Conservation (phyloP, 495 filamentous ascomycete species). For the Xylaria longipes region DNA sequence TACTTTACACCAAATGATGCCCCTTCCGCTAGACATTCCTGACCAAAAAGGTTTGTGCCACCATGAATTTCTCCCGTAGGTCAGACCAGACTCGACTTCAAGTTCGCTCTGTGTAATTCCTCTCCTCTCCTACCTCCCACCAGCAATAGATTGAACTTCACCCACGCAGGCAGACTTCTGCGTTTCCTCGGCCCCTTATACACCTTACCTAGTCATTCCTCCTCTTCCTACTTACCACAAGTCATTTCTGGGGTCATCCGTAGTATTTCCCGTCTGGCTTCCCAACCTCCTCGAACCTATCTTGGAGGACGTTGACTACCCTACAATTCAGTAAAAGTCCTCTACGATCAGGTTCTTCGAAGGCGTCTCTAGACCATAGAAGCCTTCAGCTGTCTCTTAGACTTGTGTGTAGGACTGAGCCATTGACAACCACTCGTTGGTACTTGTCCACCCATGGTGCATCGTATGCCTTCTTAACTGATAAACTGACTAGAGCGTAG, state of each 20-base stretch:
- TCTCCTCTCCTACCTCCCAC: neutral
- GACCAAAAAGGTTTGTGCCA: constrained; percentile 19
- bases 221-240: neutral
- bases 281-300: neutral
- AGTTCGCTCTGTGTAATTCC: neutral
- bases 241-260: neutral
- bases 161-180: neutral
- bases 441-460: neutral
- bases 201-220: constrained; percentile 19
- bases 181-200: constrained; percentile 2
- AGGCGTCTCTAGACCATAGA: neutral
- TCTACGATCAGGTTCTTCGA: neutral
- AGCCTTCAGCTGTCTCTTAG: neutral
- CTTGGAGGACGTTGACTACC: neutral
- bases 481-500: constrained; percentile 21
- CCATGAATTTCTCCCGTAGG: neutral
- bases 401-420: neutral
- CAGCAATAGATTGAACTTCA: constrained; percentile 6
- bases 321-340: neutral
- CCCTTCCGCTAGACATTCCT: constrained; percentile 9
- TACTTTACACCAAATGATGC: neutral
- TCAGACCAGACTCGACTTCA: neutral
- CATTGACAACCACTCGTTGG: neutral
- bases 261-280: constrained; percentile 12
- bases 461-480: neutral